phyloP scores from a whole-genome alignment of 208 protist species.

The Trypanosoma mega region DNA sequence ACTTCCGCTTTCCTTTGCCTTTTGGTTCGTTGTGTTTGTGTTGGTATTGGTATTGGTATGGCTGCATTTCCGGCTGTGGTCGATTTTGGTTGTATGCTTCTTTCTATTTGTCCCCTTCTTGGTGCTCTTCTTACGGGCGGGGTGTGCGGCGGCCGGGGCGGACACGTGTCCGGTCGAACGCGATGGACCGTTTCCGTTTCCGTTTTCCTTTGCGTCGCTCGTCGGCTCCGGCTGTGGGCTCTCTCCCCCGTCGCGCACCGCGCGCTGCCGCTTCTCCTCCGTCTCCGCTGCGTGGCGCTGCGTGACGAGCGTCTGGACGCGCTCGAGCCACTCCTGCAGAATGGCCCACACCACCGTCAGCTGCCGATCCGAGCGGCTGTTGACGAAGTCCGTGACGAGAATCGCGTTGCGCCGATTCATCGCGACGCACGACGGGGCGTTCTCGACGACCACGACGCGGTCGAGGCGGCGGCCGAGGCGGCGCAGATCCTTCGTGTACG shows the following conservation, averaged over 20 bases:
- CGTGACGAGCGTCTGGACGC: conserved; percentile 27
- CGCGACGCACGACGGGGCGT: conserved; percentile 78
- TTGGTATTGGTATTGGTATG: too few species aligned
- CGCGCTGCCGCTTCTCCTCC: conserved; percentile 4
- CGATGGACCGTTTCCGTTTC: neutral
- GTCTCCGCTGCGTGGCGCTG: conserved; percentile 1
- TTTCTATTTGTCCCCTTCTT: too few species aligned
- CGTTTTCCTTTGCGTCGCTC: neutral
- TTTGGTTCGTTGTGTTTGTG: too few species aligned
- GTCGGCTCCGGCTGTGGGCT: conserved; percentile 19
- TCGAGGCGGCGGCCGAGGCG: conserved; percentile 72
- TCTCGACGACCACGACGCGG: conserved; percentile 88
- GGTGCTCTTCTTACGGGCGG: too few species aligned
- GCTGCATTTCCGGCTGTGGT: too few species aligned
- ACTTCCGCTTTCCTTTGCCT: too few species aligned
- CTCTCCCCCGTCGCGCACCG: conserved; percentile 24
- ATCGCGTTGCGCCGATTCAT: conserved; percentile 82
- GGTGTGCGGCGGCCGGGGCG: too few species aligned
- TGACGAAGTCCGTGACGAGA: conserved; percentile 85
- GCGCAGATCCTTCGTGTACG: conserved; percentile 86
- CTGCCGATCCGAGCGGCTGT: conserved; percentile 64
- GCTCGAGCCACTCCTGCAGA: conserved; percentile 61
- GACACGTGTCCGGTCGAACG: neutral
- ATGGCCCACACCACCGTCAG: conserved; percentile 66
- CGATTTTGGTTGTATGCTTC: too few species aligned